Conservation (phyloP, 305 asterid species). For the Rubia tinctorum region DNA sequence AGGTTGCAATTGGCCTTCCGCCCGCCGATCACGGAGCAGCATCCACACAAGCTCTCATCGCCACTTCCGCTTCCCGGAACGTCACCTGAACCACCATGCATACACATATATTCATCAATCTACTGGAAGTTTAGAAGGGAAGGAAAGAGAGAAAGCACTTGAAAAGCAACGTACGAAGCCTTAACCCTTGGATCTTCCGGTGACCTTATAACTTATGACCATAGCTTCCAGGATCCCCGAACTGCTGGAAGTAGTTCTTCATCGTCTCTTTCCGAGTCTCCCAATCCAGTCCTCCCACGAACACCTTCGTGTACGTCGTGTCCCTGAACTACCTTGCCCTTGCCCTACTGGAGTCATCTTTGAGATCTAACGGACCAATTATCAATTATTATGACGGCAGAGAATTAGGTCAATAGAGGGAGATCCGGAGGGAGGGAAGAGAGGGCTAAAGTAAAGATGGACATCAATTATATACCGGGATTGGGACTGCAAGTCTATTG, state of each 20-base stretch:
- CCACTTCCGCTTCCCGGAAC: constrained; percentile 86
- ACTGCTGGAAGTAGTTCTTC: constrained; percentile 92
- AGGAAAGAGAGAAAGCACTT: no score
- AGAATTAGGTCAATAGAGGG: no score
- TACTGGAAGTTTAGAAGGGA: no score
- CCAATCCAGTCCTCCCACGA: constrained; percentile 98
- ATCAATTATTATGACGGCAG: no score
- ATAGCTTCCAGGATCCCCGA: constrained; percentile 97
- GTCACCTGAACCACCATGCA: no score
- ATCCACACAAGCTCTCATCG: constrained; percentile 92
- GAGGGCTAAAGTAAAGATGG: no score
- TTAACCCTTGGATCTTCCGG: constrained; percentile 98
- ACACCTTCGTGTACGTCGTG: constrained; percentile 88
- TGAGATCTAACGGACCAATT: no score
- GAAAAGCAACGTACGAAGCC: constrained; percentile 60
- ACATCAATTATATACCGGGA: no score
- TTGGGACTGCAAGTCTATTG: no score
- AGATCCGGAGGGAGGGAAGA: no score
- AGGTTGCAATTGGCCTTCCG: constrained; percentile 98
- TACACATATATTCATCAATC: no score
- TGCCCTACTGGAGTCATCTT: constrained; percentile 57
- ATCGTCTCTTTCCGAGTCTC: constrained; percentile 98
- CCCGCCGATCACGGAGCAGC: constrained; percentile 94
- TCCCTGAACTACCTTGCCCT: no score
- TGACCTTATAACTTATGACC: constrained; percentile 86